Conservation (phyloP, 1,284 basidiomycete genomes). For the Cutaneotrichosporon cavernicola region DNA sequence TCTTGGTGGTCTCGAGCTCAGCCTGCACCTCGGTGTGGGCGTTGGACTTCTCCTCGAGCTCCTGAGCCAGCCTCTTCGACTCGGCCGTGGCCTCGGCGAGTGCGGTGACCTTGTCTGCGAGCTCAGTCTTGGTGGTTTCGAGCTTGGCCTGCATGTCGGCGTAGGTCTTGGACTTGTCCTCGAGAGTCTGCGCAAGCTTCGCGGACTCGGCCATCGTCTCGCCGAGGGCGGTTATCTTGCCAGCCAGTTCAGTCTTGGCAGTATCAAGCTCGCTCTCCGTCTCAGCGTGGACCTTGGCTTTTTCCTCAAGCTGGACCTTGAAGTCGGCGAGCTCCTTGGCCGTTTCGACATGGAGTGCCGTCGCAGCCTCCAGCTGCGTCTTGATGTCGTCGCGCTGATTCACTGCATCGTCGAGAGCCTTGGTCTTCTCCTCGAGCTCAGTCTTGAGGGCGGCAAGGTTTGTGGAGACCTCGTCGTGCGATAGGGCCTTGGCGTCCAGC, state of each 20-base stretch:
- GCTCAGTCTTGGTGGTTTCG: background rate
- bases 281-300: conserved; percentile 13
- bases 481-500: conserved; percentile 8
- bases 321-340: conserved; percentile 7
- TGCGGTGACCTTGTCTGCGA: background rate
- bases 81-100: conserved; percentile 10
- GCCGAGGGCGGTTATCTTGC: conserved; percentile 11
- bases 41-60: conserved; percentile 3
- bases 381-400: conserved; percentile 20
- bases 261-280: conserved; percentile 6
- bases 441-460: conserved; percentile 7
- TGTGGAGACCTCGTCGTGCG: conserved; percentile 14
- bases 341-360: conserved; percentile 6
- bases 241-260: conserved; percentile 4
- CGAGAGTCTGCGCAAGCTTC: background rate
- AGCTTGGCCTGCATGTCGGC: conserved; percentile 9
- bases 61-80: background rate
- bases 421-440: conserved; percentile 12
- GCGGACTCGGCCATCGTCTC: background rate
- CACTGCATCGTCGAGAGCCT: conserved; percentile 1
- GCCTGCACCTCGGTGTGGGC: conserved; percentile 9
- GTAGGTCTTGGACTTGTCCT: conserved; percentile 6
- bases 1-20: conserved; percentile 7
- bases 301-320: conserved; percentile 7
- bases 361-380: conserved; percentile 6